A percentile compares a stretch with the other conserved stretches of the same genome.
Evolutionary conservation across 306 rosid genomes (phyloP).

Genomic region (Vicia sativa): DNA sequence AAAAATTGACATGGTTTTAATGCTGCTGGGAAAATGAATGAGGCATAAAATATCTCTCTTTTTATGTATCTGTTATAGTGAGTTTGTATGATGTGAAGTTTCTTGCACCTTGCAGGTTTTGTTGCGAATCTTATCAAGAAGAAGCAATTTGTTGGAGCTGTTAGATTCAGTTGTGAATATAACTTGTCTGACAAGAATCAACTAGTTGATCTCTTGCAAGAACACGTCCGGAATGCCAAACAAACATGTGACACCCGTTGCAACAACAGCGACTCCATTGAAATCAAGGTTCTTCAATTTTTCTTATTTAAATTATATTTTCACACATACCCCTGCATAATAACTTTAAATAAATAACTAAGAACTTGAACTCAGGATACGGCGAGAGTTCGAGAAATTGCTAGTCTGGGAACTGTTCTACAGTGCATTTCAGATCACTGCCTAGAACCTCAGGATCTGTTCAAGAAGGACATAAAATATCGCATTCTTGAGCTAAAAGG

Average conservation of each 20-base stretch:
- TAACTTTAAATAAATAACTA: neutral
- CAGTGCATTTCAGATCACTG: slow-evolving; percentile 49
- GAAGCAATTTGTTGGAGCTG: slow-evolving; percentile 17
- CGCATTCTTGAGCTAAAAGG: slow-evolving; percentile 40
- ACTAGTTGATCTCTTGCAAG: slow-evolving; percentile 44
- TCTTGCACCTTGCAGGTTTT: slow-evolving; percentile 23
- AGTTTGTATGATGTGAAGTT: neutral
- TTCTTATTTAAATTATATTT: slow-evolving; percentile 10
- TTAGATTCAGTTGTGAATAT: slow-evolving; percentile 11
- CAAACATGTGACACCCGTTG: slow-evolving; percentile 12
- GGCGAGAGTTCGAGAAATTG: slow-evolving; percentile 46
- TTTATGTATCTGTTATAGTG: neutral
- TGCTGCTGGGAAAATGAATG: neutral
- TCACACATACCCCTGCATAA: neutral
- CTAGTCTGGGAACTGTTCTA: slow-evolving; percentile 39
- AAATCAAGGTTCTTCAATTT: slow-evolving; percentile 41
- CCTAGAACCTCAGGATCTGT: slow-evolving; percentile 38
- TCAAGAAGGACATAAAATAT: slow-evolving; percentile 30
- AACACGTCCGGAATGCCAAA: slow-evolving; percentile 38
- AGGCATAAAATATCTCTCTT: neutral
- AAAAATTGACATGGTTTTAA: neutral
- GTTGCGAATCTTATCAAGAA: neutral
- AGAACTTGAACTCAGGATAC: slow-evolving; percentile 45
- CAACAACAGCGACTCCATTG: slow-evolving; percentile 11
- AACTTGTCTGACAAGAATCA: slow-evolving; percentile 32